Conservation (phyloP, 2,329 filamentous ascomycete genomes). For the Fusarium sp. region DNA sequence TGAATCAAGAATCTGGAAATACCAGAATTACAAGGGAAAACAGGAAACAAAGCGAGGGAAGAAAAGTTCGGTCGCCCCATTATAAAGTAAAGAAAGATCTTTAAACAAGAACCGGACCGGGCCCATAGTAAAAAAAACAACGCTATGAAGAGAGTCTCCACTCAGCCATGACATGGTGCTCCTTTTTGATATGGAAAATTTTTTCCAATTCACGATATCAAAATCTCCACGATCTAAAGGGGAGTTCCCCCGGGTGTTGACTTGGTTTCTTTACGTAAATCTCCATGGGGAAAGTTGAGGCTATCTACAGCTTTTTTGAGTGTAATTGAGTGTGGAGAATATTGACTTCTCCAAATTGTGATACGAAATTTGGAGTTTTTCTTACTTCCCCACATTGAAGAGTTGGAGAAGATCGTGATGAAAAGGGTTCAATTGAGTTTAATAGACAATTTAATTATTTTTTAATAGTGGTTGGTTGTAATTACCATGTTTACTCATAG, state of each 20-base stretch:
- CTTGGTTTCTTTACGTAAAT: slow-evolving; percentile 31
- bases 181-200: background rate
- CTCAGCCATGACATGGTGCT: slow-evolving; percentile 21
- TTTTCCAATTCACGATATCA: background rate
- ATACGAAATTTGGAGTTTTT: background rate
- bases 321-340: slow-evolving; percentile 8
- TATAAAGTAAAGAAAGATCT: slow-evolving; percentile 34
- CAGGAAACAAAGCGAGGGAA: background rate
- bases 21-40: background rate
- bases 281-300: slow-evolving; percentile 35
- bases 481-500: background rate
- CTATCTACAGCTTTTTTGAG: background rate
- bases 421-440: background rate
- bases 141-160: slow-evolving; percentile 22
- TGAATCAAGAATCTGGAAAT: background rate
- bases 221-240: slow-evolving; percentile 22
- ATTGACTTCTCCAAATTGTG: background rate
- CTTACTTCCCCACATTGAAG: background rate
- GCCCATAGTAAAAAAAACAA: slow-evolving; percentile 17
- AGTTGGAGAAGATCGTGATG: background rate
- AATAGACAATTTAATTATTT: background rate
- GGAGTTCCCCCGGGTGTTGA: slow-evolving; percentile 13
- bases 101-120: slow-evolving; percentile 8
- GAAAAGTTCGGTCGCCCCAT: slow-evolving; percentile 25
- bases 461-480: background rate